Conservation (phyloP, 331 rosid genomes). For the Acacia concinna region DNA sequence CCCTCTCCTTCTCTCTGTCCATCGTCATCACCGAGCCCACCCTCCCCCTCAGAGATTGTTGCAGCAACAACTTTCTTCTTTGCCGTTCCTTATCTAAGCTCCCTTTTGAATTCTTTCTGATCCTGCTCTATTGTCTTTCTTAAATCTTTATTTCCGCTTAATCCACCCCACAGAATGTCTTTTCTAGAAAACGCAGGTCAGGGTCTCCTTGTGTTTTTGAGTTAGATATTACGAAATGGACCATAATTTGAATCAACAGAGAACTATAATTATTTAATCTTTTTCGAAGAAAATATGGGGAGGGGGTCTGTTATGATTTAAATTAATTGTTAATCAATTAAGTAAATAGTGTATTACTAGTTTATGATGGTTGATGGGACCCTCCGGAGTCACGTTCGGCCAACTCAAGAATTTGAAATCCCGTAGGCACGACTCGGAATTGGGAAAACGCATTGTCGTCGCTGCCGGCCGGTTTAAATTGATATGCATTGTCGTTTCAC, state of each 20-base stretch:
- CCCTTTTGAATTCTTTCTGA: constrained; percentile 28
- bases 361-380: constrained; percentile 1
- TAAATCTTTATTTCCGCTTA: neutral
- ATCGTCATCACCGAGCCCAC: constrained; percentile 70
- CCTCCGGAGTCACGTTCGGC: neutral
- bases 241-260: constrained; percentile 36
- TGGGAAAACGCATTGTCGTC: constrained; percentile 17
- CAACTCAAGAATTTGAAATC: constrained; percentile 15
- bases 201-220: constrained; percentile 10
- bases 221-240: constrained; percentile 30
- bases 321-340: neutral
- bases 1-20: constrained; percentile 99
- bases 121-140: constrained; percentile 26
- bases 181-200: constrained; percentile 33
- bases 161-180: neutral
- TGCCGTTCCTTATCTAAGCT: neutral
- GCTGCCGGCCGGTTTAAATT: constrained; percentile 32
- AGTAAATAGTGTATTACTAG: neutral
- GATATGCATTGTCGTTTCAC: constrained; percentile 27
- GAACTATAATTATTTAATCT: neutral
- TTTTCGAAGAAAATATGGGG: neutral
- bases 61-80: neutral
- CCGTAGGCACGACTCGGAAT: constrained; percentile 1
- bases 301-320: neutral
- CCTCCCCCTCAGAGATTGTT: constrained; percentile 18